Evolutionary conservation across 2,329 filamentous ascomycete genomes (phyloP).

Genomic region (Phialemonium atrogriseum): DNA sequence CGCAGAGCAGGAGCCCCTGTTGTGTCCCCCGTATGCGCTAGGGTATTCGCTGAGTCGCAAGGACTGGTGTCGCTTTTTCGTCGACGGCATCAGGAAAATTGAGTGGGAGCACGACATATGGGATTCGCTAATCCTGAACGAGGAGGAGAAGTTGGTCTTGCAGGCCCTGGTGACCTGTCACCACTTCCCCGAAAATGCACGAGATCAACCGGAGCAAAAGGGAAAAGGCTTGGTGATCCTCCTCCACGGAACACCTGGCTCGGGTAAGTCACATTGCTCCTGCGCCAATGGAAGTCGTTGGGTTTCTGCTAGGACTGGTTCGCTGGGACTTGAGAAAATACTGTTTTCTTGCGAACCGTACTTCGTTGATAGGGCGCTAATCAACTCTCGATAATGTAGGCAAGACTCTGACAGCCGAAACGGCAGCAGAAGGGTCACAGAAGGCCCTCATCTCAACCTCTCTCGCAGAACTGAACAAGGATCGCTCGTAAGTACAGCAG

Average conservation of each 20-base stretch:
- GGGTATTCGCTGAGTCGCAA: constrained; percentile 19
- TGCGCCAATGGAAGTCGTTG: constrained; percentile 19
- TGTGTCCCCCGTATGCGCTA: constrained; percentile 18
- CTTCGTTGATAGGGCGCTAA: too few species aligned
- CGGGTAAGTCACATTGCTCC: constrained; percentile 20
- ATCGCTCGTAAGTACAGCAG: too few species aligned
- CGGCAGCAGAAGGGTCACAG: constrained; percentile 16
- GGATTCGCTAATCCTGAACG: constrained; percentile 16
- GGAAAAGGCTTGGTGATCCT: constrained; percentile 28
- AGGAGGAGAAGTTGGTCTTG: constrained; percentile 18
- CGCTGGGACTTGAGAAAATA: too few species aligned
- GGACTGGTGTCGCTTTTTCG: constrained; percentile 17
- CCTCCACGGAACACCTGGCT: constrained; percentile 26
- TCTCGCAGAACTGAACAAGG: constrained; percentile 1
- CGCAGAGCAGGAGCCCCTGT: constrained; percentile 10
- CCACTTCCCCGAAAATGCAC: constrained; percentile 14
- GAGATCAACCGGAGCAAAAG: constrained; percentile 20
- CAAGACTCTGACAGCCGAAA: constrained; percentile 31
- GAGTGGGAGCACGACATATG: constrained; percentile 16
- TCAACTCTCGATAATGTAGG: too few species aligned
- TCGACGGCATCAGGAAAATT: constrained; percentile 15
- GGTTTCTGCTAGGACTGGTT: too few species aligned
- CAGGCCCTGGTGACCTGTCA: constrained; percentile 19
- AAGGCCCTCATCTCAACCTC: constrained; percentile 8
- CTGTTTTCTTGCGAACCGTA: too few species aligned